Base-by-base conservation (phyloP, 176 grass and related monocot species). In the Zoysia pacifica region DNA sequence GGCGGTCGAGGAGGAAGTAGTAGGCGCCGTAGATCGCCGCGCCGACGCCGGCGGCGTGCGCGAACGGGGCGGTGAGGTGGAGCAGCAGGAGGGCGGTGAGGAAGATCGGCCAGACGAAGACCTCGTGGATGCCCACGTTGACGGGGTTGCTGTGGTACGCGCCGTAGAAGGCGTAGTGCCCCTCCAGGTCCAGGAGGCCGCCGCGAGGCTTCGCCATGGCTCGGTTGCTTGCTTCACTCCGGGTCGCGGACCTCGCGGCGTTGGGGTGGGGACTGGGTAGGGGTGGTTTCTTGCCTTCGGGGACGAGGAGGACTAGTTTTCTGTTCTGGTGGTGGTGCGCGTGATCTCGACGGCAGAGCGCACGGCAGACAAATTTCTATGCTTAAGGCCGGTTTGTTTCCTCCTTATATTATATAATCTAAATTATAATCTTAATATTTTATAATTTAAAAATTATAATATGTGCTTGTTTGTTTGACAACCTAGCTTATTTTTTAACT, bases 21-120 rank as follows among this genome's bases (percentile, higher is more conserved):
- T 86, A 96, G 3, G 81, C 16, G 16, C 87, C 85, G 66, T 89
- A 90, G 63, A 96, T 2, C 8, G 82, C 79, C 37, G 90, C 71
- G 45, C 85, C 50, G 72, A 72, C 78, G 16, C 78, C 45, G 3
- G 76, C 84, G 69, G 87, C 67, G 41, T 67, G 82, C 55, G 53
- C 16, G 28, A 28, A 78, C 16, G 89, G 59, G 2, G 87, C 77
- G 11, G 90, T 70, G 79, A 98, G 79, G 80, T 98, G 92, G 79
- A 94, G 69, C 53, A 98, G 87, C 59, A 98, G 12, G 15, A 93
- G 72, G 5, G 68, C 62, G 18, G 87, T 94, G 81, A 85, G 87
- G 75, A 98, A 83, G 86, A 98, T 91, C 56, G 92, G 95, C 92
- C 90, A 98, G 49, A 94, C 92, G 92, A 98, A 98, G 84, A 94